phyloP scores from a whole-genome alignment of 2,329 filamentous ascomycete genomes.

The Sporothrix curviconia region DNA sequence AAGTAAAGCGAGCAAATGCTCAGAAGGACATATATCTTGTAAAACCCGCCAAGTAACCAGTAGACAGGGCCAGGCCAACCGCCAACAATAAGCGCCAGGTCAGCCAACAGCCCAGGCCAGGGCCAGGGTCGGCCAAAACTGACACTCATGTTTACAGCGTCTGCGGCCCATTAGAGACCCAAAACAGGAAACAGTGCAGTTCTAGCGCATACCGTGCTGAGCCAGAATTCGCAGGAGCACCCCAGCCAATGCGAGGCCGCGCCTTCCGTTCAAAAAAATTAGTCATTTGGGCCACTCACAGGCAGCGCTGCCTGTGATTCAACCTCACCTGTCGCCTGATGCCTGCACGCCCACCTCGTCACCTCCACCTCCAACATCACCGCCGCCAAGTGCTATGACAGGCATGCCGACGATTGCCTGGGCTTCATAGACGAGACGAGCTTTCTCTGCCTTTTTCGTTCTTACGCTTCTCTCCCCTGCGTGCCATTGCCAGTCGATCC shows the following conservation, averaged over 20 bases:
- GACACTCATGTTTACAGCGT: too few species aligned
- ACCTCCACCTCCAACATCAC: background rate
- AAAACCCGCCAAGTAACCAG: too few species aligned
- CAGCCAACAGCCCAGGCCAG: too few species aligned
- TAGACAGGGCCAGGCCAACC: too few species aligned
- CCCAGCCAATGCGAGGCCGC: background rate
- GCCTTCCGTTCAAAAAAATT: constrained; percentile 11
- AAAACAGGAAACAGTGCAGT: too few species aligned
- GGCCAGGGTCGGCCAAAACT: too few species aligned
- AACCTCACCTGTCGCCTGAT: constrained; percentile 6
- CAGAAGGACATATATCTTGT: too few species aligned
- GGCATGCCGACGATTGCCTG: constrained; percentile 17
- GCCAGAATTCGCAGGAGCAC: too few species aligned
- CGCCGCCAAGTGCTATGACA: constrained; percentile 13
- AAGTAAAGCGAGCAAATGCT: background rate
- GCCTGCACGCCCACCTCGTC: background rate
- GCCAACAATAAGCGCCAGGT: too few species aligned
- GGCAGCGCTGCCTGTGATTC: constrained; percentile 1
- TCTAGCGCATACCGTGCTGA: too few species aligned
- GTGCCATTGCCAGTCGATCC: background rate
- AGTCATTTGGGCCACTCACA: constrained; percentile 11
- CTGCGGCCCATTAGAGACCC: too few species aligned
- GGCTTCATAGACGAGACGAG: constrained; percentile 3
- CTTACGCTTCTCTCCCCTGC: background rate
- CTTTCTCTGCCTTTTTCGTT: background rate